These are phyloP conservation scores for Arthrobotrys sphaeroides DNA, from an alignment of 2,329 filamentous ascomycete genomes.

Conservation along the genomic window DNA sequence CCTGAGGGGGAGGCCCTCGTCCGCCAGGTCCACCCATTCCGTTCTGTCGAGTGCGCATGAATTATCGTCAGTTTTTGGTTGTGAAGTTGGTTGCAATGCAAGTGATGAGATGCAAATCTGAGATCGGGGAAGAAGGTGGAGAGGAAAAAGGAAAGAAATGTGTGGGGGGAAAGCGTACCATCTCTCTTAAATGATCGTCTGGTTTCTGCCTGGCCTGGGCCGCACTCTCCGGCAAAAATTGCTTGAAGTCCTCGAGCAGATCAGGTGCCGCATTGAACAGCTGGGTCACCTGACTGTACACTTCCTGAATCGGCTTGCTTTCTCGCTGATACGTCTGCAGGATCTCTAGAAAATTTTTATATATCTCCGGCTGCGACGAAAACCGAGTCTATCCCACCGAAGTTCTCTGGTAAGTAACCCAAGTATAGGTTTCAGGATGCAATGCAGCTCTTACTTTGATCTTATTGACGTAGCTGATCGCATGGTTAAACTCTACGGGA, in stretches of 20 bases:
- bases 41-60: slow-evolving; percentile 7
- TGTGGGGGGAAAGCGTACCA: no score
- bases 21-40: slow-evolving; percentile 62
- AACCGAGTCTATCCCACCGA: slow-evolving; percentile 81
- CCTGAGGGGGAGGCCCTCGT: slow-evolving; percentile 77
- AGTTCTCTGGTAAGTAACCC: not conserved
- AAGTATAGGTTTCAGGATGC: not conserved
- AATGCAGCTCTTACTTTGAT: slow-evolving; percentile 77
- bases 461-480: slow-evolving; percentile 99
- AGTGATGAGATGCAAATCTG: no score
- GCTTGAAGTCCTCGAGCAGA: slow-evolving; percentile 96
- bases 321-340: slow-evolving; percentile 97
- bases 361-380: slow-evolving; percentile 94
- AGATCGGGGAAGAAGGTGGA: no score
- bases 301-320: slow-evolving; percentile 97
- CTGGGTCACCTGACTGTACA: slow-evolving; percentile 94
- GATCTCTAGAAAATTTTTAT: slow-evolving; percentile 98
- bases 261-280: slow-evolving; percentile 94
- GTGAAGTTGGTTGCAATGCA: no score
- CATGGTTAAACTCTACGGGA: slow-evolving; percentile 98
- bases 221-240: slow-evolving; percentile 92
- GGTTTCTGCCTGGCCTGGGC: slow-evolving; percentile 71
- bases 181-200: slow-evolving; percentile 64
- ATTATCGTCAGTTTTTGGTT: slow-evolving; percentile 5
- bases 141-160: no score